Evolutionary conservation across 257 asterid species (phyloP).

Genomic region (Nicotiana obtusifolia): DNA sequence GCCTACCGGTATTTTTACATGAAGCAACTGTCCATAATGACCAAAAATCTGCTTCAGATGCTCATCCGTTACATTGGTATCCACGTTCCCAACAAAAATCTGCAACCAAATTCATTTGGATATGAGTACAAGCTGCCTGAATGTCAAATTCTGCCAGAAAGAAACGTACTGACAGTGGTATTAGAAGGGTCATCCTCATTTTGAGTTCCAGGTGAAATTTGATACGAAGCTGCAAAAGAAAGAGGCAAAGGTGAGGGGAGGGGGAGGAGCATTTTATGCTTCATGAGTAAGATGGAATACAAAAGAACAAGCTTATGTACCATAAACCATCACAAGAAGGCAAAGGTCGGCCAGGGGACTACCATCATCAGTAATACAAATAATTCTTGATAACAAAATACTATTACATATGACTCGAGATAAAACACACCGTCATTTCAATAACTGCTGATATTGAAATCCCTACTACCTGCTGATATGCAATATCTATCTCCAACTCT

Average conservation of each 20-base stretch:
- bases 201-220: slow-evolving; percentile 59
- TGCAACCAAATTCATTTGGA: slow-evolving; percentile 6
- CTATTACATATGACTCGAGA: neutral
- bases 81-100: slow-evolving; percentile 24
- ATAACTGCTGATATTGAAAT: too few relatives aligned
- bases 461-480: too few relatives aligned
- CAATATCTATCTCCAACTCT: too few relatives aligned
- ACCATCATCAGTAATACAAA: neutral
- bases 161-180: slow-evolving; percentile 62
- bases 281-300: neutral
- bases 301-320: neutral
- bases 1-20: too few relatives aligned
- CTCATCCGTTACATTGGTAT: slow-evolving; percentile 29
- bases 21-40: too few relatives aligned
- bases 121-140: neutral
- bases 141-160: slow-evolving; percentile 7
- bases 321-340: neutral
- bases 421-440: neutral
- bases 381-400: neutral
- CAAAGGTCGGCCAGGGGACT: neutral
- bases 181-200: slow-evolving; percentile 86
- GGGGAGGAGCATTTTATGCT: neutral
- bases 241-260: neutral
- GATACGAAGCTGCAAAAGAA: slow-evolving; percentile 58
- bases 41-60: too few relatives aligned